Percentiles rank a stretch among this genome's conserved stretches.
Conservation (phyloP, 2,329 filamentous ascomycete species). For the Zarea fungicola region DNA sequence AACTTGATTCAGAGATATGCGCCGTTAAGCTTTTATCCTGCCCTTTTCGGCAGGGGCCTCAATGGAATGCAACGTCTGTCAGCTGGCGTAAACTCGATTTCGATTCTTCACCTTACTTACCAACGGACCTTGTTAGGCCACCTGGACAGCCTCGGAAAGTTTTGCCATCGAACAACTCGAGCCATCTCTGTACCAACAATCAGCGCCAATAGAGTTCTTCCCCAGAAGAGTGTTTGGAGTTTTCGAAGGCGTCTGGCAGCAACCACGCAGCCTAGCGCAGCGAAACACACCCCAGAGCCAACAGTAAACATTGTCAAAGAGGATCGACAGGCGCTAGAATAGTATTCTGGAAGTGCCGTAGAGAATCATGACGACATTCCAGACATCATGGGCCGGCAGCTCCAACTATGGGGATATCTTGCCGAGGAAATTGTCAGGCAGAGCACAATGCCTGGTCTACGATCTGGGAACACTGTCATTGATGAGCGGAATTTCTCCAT, state of each 20-base stretch:
- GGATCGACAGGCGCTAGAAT: not conserved
- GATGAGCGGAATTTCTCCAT: slow-evolving; percentile 33
- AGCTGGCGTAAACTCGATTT: not conserved
- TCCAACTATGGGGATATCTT: slow-evolving; percentile 32
- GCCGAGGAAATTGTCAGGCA: slow-evolving; percentile 34
- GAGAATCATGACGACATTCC: not conserved
- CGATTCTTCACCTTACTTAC: not conserved
- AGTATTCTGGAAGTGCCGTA: not conserved
- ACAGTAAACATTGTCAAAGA: slow-evolving; percentile 14
- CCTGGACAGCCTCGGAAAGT: slow-evolving; percentile 43
- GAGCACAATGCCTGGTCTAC: slow-evolving; percentile 27
- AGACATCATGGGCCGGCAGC: slow-evolving; percentile 25
- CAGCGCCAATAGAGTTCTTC: slow-evolving; percentile 48
- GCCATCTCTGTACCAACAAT: slow-evolving; percentile 50
- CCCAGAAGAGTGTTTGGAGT: slow-evolving; percentile 46
- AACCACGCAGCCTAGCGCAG: slow-evolving; percentile 18
- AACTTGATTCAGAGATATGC: not conserved
- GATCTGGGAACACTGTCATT: slow-evolving; percentile 34
- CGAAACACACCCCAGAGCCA: slow-evolving; percentile 22
- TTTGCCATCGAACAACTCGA: slow-evolving; percentile 42
- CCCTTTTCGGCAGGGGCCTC: not conserved
- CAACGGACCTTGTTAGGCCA: slow-evolving; percentile 45
- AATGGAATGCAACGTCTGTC: not conserved
- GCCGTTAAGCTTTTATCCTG: not conserved
- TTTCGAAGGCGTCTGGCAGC: slow-evolving; percentile 34